A percentile compares a stretch with the other conserved stretches of the same genome.
Evolutionary conservation across 2,329 filamentous ascomycete species (phyloP).

Genomic region (Aspergillus spinulosporus): DNA sequence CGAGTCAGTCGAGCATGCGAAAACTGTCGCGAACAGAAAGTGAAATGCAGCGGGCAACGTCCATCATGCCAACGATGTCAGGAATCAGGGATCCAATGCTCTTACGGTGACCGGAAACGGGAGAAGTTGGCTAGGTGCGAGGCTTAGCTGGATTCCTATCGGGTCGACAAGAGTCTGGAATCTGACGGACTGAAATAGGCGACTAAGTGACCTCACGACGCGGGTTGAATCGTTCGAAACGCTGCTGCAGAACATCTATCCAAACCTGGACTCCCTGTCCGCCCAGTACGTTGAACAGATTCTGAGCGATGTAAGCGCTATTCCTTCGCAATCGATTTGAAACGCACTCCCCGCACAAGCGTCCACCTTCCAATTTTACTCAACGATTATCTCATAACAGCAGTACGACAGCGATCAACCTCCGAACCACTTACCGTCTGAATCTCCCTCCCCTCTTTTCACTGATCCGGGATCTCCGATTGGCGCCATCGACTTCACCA

Average conservation of each 20-base stretch:
- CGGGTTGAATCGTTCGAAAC: conserved; percentile 39
- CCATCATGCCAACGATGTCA: conserved; percentile 46
- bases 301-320: conserved; percentile 35
- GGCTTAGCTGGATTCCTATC: conserved; percentile 1
- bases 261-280: conserved; percentile 34
- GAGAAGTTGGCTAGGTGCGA: conserved; percentile 46
- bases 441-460: conserved; percentile 12
- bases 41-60: conserved; percentile 48
- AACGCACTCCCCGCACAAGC: neutral
- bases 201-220: conserved; percentile 40
- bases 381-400: conserved; percentile 17
- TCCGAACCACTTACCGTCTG: conserved; percentile 16
- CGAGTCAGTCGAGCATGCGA: conserved; percentile 45
- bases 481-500: conserved; percentile 41
- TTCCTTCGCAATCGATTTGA: conserved; percentile 1
- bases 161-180: conserved; percentile 3
- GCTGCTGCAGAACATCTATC: conserved; percentile 36
- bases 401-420: conserved; percentile 16
- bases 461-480: conserved; percentile 32
- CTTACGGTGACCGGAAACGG: conserved; percentile 47
- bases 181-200: conserved; percentile 30
- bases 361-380: neutral
- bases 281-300: conserved; percentile 37
- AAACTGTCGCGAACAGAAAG: conserved; percentile 48
- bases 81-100: conserved; percentile 43